Percentiles rank a stretch among this genome's conserved stretches.
These are phyloP conservation scores for Cladosporium austrohemisphaericum DNA, from an alignment of 2,329 filamentous ascomycete species.

Conservation along the genomic window DNA sequence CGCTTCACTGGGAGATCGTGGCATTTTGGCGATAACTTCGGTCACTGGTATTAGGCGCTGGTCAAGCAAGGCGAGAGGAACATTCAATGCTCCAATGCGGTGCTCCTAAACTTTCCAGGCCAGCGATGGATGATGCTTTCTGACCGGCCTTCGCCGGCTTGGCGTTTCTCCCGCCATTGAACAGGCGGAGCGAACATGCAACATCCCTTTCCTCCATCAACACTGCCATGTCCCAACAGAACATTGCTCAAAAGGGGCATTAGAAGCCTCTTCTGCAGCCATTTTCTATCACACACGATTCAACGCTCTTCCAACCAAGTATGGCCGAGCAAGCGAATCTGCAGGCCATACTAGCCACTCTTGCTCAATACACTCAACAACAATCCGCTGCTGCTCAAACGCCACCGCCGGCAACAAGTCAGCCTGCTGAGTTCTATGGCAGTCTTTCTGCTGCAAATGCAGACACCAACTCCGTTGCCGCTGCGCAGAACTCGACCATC, in stretches of 20 bases:
- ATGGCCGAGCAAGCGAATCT: conserved; percentile 27
- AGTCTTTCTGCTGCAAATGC: background rate
- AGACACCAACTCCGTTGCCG: background rate
- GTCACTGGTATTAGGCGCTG: background rate
- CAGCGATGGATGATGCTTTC: conserved; percentile 9
- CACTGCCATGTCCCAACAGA: too few relatives aligned
- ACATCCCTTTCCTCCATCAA: background rate
- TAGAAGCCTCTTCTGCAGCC: too few relatives aligned
- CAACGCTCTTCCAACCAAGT: background rate
- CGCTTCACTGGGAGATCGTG: conserved; percentile 72
- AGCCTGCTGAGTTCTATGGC: background rate
- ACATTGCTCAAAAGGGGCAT: too few relatives aligned
- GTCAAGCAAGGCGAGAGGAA: background rate
- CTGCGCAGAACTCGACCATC: background rate
- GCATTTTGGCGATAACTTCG: conserved; percentile 35
- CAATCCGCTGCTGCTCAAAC: background rate
- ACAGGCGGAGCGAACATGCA: too few relatives aligned
- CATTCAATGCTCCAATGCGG: conserved; percentile 5
- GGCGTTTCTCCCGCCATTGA: conserved; percentile 2
- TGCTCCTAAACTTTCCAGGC: conserved; percentile 13
- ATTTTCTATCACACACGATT: background rate
- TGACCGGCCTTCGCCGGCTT: background rate
- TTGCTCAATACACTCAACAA: conserved; percentile 22
- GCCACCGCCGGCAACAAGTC: background rate
- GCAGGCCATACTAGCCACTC: conserved; percentile 33